These are phyloP conservation scores for Boletus bicolor DNA, from an alignment of 768 basidiomycete genomes.

Conservation along the genomic window DNA sequence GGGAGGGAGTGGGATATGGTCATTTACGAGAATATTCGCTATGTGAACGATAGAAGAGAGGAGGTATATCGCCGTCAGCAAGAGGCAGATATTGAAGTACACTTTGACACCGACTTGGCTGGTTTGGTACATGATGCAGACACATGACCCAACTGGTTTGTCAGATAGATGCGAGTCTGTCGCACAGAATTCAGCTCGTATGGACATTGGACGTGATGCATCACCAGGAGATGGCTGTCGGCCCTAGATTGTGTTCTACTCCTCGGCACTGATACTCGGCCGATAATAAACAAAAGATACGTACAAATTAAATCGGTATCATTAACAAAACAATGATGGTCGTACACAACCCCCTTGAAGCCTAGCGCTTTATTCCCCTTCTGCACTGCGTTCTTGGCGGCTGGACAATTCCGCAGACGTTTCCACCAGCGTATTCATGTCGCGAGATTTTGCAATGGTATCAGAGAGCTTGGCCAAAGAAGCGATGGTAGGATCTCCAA, in stretches of 20 bases:
- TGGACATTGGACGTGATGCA: background rate
- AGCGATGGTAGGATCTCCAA: slow-evolving; percentile 21
- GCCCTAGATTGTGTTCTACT: background rate
- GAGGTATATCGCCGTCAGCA: no score
- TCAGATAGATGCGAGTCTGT: background rate
- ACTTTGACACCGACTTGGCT: background rate
- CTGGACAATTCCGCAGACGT: background rate
- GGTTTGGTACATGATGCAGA: no score
- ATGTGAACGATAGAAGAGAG: no score
- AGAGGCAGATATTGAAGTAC: no score
- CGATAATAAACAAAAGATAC: slow-evolving; percentile 1
- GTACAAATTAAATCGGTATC: background rate
- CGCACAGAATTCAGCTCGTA: background rate
- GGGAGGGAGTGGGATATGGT: no score
- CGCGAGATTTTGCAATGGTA: slow-evolving; percentile 16
- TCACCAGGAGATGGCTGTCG: background rate
- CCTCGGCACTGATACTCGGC: background rate
- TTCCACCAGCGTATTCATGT: slow-evolving; percentile 20
- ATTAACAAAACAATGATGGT: background rate
- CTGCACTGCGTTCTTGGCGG: background rate
- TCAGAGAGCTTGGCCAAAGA: slow-evolving; percentile 19
- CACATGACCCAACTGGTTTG: background rate
- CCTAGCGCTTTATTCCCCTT: background rate
- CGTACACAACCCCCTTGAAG: background rate
- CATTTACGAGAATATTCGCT: no score